Conservation (phyloP, 495 filamentous ascomycete species). For the Paragyromitra xinjiangensis region DNA sequence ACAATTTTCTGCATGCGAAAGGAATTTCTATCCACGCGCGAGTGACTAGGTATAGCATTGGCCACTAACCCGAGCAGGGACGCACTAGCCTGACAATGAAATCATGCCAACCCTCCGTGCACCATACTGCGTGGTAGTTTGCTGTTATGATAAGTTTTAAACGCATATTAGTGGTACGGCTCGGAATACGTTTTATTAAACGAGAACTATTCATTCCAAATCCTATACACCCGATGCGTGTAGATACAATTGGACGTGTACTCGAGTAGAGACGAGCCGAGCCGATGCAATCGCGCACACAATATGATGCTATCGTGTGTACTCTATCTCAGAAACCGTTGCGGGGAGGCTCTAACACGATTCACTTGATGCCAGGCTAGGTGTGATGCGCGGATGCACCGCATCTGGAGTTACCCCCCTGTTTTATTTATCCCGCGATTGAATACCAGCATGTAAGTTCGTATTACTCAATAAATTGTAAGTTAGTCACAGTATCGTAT, state of each 20-base stretch:
- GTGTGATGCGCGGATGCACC: conserved; percentile 22
- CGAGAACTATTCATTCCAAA: neutral
- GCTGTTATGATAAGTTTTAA: conserved; percentile 7
- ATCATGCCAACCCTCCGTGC: neutral
- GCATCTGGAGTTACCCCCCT: conserved; percentile 11
- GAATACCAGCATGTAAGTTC: conserved; percentile 6
- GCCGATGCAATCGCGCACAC: neutral
- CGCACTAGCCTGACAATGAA: neutral
- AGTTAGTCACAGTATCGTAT: conserved; percentile 6
- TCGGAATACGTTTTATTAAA: neutral
- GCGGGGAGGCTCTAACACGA: neutral
- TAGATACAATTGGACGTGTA: conserved; percentile 5
- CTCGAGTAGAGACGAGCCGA: neutral
- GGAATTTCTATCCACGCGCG: conserved; percentile 26
- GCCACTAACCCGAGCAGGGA: neutral
- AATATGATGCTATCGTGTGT: conserved; percentile 1
- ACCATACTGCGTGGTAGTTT: neutral
- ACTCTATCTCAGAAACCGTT: neutral
- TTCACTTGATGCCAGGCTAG: no score
- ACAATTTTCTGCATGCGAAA: conserved; percentile 21
- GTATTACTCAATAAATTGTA: conserved; percentile 31
- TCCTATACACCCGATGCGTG: neutral
- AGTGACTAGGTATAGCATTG: neutral
- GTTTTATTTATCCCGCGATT: conserved; percentile 16
- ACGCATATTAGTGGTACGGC: neutral